phyloP scores from a whole-genome alignment of 148 eudicot species.

The Chenopodium berlandieri region DNA sequence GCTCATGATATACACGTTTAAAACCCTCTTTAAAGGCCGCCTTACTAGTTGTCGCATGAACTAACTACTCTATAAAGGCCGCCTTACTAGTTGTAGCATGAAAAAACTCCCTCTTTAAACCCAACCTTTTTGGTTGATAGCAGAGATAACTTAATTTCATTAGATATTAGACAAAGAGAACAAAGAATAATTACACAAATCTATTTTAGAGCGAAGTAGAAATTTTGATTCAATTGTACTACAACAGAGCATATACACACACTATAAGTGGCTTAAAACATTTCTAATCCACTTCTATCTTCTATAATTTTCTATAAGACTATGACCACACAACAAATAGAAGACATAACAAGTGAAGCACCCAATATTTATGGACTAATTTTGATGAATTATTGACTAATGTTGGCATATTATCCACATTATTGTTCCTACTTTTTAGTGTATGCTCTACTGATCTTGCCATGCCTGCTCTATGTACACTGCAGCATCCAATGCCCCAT shows the following conservation, averaged over 20 bases:
- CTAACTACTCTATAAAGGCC: neutral
- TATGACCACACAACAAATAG: slow-evolving; percentile 22
- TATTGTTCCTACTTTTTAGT: slow-evolving; percentile 11
- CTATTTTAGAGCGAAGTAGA: too few relatives aligned
- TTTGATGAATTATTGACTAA: slow-evolving; percentile 30
- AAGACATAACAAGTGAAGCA: slow-evolving; percentile 24
- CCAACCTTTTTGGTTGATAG: neutral
- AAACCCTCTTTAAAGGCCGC: slow-evolving; percentile 1
- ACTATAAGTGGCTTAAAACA: neutral
- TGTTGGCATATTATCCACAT: slow-evolving; percentile 12
- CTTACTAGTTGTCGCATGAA: neutral
- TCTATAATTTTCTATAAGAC: too few relatives aligned
- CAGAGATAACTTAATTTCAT: too few relatives aligned
- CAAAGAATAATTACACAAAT: too few relatives aligned
- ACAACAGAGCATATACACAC: neutral
- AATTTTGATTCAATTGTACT: neutral
- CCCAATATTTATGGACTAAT: slow-evolving; percentile 13
- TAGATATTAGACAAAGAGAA: too few relatives aligned
- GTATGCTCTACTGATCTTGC: slow-evolving; percentile 47
- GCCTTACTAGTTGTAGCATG: neutral
- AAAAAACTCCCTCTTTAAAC: neutral
- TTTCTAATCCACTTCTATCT: neutral
- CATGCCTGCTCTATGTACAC: slow-evolving; percentile 20
- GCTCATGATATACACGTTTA: neutral
- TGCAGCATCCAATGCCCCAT: slow-evolving; percentile 62